Conservation (phyloP, 129 eudicot genomes). For the Centaurea solstitialis region DNA sequence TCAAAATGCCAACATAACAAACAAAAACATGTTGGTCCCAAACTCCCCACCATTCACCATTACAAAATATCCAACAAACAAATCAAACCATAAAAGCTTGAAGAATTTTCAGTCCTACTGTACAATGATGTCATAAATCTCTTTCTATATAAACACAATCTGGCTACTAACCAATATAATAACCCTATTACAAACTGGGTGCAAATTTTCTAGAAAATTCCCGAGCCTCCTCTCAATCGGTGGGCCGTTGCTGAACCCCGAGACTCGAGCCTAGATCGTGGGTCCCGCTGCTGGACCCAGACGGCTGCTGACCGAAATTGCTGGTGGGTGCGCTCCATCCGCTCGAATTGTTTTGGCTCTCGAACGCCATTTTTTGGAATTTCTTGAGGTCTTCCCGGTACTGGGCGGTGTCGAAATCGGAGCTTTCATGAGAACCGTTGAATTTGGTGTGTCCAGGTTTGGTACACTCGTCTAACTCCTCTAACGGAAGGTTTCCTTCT, state of each 20-base stretch:
- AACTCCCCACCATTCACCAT: constrained; percentile 3
- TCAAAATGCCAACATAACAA: not conserved
- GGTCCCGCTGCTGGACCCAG: constrained; percentile 72
- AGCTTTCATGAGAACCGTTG: constrained; percentile 56
- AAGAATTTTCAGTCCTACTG: constrained; percentile 5
- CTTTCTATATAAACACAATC: constrained; percentile 19
- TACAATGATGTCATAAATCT: constrained; percentile 12
- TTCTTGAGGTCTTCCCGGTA: constrained; percentile 62
- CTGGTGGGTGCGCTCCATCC: constrained; percentile 65
- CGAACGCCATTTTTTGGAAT: constrained; percentile 73
- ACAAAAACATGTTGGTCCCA: constrained; percentile 12
- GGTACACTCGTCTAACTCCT: constrained; percentile 49
- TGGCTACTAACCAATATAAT: constrained; percentile 13
- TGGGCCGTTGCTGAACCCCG: constrained; percentile 26
- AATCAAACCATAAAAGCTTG: constrained; percentile 7
- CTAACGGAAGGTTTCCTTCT: constrained; percentile 71
- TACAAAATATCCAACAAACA: constrained; percentile 5
- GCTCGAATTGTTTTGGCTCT: constrained; percentile 50
- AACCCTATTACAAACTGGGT: constrained; percentile 11
- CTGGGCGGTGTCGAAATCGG: constrained; percentile 65
- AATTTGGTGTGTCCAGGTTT: constrained; percentile 42
- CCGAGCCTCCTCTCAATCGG: constrained; percentile 2
- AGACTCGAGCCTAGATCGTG: constrained; percentile 31
- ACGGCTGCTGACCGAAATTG: constrained; percentile 59
- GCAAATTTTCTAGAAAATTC: not conserved